phyloP scores from a whole-genome alignment of 1,139 yeast genomes.

The Geotrichum carabidarum region DNA sequence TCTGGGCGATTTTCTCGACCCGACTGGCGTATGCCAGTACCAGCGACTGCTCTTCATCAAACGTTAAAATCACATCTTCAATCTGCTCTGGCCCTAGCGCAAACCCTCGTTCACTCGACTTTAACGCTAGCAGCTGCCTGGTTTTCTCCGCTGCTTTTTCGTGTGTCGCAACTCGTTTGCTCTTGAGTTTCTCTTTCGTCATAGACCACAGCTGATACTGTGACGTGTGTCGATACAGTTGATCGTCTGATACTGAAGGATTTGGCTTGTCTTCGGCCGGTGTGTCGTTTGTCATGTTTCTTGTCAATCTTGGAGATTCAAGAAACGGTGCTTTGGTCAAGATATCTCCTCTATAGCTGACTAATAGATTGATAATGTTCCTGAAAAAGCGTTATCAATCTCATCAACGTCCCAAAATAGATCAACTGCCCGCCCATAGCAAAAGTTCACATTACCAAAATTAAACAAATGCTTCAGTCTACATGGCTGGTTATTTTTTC shows the following conservation, averaged over 20 bases:
- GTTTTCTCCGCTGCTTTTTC: conserved; percentile 48
- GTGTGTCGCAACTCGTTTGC: conserved; percentile 48
- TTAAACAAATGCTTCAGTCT: too few species aligned
- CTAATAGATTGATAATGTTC: too few species aligned
- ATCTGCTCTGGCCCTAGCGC: conserved; percentile 6
- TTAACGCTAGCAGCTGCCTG: conserved; percentile 34
- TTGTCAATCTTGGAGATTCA: too few species aligned
- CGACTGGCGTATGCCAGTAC: conserved; percentile 68
- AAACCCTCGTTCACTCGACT: conserved; percentile 12
- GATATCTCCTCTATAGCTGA: too few species aligned
- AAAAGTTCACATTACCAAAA: too few species aligned
- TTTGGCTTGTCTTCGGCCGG: conserved; percentile 1
- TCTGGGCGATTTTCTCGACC: conserved; percentile 55
- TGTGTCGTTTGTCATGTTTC: conserved; percentile 17
- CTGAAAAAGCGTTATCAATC: too few species aligned
- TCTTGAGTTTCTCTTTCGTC: conserved; percentile 51
- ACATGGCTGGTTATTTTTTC: too few species aligned
- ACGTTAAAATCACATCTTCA: conserved; percentile 38
- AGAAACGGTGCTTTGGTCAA: too few species aligned
- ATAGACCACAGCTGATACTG: conserved; percentile 87
- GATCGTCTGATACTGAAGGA: conserved; percentile 51
- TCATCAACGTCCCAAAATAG: too few species aligned
- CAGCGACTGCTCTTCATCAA: conserved; percentile 65
- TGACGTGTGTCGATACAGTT: conserved; percentile 76
- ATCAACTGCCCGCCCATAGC: too few species aligned